These are phyloP conservation scores for Ceriops zippeliana DNA, from an alignment of 345 rosid species.

Conservation along the genomic window DNA sequence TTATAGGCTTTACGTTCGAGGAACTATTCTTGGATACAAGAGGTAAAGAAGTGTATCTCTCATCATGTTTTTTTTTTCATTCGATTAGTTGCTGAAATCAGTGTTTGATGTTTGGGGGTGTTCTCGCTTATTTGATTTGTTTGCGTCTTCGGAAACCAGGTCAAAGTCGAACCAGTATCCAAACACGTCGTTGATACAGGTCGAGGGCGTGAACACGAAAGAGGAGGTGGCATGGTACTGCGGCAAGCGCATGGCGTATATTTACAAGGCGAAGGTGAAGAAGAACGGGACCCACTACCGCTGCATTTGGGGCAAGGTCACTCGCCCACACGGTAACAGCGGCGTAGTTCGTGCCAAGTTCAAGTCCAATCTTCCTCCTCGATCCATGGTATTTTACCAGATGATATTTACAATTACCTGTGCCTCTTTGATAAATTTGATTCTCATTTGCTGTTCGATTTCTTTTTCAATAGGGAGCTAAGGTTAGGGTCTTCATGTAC, in stretches of 20 bases:
- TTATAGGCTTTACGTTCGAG: constrained; percentile 24
- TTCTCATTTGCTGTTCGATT: background rate
- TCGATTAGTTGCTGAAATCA: background rate
- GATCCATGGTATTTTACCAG: constrained; percentile 45
- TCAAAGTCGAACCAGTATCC: constrained; percentile 32
- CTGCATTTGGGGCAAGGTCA: constrained; percentile 42
- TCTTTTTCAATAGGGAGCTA: constrained; percentile 8
- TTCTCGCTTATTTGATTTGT: background rate
- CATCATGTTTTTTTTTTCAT: background rate
- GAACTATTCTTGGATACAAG: constrained; percentile 28
- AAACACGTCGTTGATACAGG: constrained; percentile 23
- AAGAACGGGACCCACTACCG: constrained; percentile 24
- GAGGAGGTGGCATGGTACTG: constrained; percentile 26
- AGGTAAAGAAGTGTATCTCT: constrained; percentile 1
- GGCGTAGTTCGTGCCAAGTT: constrained; percentile 69
- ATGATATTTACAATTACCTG: background rate
- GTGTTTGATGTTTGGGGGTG: background rate
- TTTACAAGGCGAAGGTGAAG: constrained; percentile 29
- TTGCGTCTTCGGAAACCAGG: constrained; percentile 5
- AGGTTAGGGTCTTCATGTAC: constrained; percentile 21
- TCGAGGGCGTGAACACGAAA: constrained; percentile 31
- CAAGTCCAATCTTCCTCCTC: constrained; percentile 69
- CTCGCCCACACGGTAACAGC: constrained; percentile 68
- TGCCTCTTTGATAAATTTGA: background rate
- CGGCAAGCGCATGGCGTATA: constrained; percentile 28